These are phyloP conservation scores for Debaryomyces udenii DNA, from an alignment of 1,139 yeast genomes.

Conservation along the genomic window DNA sequence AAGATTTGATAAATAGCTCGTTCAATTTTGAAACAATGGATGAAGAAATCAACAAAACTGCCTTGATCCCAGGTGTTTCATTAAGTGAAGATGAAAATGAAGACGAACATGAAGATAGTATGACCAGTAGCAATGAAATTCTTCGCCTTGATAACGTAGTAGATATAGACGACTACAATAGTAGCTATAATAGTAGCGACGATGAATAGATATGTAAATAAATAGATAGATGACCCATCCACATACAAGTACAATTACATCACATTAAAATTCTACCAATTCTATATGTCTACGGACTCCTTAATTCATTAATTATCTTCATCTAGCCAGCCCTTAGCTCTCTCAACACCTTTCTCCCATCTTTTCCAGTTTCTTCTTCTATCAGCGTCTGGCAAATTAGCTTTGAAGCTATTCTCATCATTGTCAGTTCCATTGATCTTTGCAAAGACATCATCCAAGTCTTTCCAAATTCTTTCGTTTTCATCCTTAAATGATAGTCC, in stretches of 20 bases:
- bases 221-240: slow-evolving; percentile 11
- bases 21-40: slow-evolving; percentile 27
- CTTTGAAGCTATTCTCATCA: slow-evolving; percentile 51
- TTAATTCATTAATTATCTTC: slow-evolving; percentile 29
- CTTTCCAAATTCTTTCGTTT: slow-evolving; percentile 71
- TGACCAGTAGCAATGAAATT: too few relatives aligned
- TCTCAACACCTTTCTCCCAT: slow-evolving; percentile 82
- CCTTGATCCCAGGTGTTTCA: slow-evolving; percentile 10
- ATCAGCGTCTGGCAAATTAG: slow-evolving; percentile 59
- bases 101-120: slow-evolving; percentile 13
- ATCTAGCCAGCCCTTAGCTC: slow-evolving; percentile 77
- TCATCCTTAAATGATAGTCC: slow-evolving; percentile 69
- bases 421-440: slow-evolving; percentile 38
- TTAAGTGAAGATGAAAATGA: slow-evolving; percentile 14
- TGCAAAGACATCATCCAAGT: slow-evolving; percentile 62
- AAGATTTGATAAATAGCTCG: slow-evolving; percentile 27
- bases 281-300: not conserved
- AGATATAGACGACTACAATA: slow-evolving; percentile 33
- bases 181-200: slow-evolving; percentile 20
- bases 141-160: slow-evolving; percentile 13
- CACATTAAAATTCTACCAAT: slow-evolving; percentile 2
- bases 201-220: slow-evolving; percentile 3
- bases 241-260: slow-evolving; percentile 9
- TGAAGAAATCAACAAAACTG: slow-evolving; percentile 10
- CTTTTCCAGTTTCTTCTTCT: slow-evolving; percentile 69